A percentile compares a stretch with the other conserved stretches of the same genome.
These are phyloP conservation scores for Alternaria sp. DNA, from an alignment of 2,329 filamentous ascomycete genomes.

Conservation along the genomic window DNA sequence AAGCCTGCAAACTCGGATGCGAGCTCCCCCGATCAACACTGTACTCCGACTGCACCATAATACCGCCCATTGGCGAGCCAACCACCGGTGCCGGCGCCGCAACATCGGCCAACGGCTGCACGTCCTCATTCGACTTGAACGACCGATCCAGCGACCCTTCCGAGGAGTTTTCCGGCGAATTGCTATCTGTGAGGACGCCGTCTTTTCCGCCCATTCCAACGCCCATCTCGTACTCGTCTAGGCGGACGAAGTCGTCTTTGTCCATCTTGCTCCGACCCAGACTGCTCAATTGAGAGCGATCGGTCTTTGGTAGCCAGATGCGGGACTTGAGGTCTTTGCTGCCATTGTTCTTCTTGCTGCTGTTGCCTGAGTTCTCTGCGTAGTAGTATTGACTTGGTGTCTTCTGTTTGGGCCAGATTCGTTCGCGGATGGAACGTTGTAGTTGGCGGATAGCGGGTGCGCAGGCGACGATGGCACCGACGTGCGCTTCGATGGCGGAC, in stretches of 20 bases:
- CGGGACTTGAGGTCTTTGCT: background rate
- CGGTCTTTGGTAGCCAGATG: background rate
- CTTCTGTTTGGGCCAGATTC: background rate
- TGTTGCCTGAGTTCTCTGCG: background rate
- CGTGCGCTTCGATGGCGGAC: conserved; percentile 34
- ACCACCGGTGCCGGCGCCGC: background rate
- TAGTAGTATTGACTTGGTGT: background rate
- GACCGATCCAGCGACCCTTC: conserved; percentile 1
- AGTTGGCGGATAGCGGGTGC: conserved; percentile 17
- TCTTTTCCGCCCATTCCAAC: background rate
- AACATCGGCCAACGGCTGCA: background rate
- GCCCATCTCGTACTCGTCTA: conserved; percentile 1
- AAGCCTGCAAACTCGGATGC: background rate
- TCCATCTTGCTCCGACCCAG: background rate
- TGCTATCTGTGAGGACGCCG: background rate
- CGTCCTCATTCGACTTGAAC: background rate
- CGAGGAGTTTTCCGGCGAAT: background rate
- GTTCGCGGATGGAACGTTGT: conserved; percentile 15
- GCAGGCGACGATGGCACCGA: conserved; percentile 37
- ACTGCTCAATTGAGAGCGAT: background rate
- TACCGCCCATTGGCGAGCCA: background rate
- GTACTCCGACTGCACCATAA: conserved; percentile 1
- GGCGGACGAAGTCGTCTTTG: conserved; percentile 4
- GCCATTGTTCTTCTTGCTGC: background rate
- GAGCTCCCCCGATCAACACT: background rate